Base-by-base conservation (phyloP, 345 rosid genomes). In the Rubroshorea leprosula region DNA sequence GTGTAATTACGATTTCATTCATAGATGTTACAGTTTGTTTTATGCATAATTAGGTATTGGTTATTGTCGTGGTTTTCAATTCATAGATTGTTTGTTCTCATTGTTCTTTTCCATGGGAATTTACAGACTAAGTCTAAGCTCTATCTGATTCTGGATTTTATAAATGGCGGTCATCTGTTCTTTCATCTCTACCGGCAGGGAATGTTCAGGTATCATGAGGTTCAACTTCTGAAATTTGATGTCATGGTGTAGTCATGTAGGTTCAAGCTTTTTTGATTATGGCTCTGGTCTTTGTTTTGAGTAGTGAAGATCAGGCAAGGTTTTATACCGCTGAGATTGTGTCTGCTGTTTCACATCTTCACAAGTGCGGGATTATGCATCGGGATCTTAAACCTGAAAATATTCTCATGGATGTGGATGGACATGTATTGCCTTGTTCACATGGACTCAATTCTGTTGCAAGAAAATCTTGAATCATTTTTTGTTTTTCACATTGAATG, bases 301-400 rank as follows among this genome's bases (percentile, higher is more conserved):
- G 45, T 59, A 85, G 88, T 58, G 88, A 85, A 85, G 88, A 85
- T 69, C 92, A 82, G 68, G 84, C 92, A 19, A 74, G 83, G 78
- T 53, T 80, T 66, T 85, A 82, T 69, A 72, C 86, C 51, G 88
- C 88, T 61, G 88, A 82, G 88, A 82, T 82, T 49, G 86, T 82
- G 14, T 78, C 75, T 67, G 88, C 92, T 69, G 92, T 85, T 74
- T 76, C 86, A 23, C 88, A 80, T 74, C 92, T 85, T 69, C 92
- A 85, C 84, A 71, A 71, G 31, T 65, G 70, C 0, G 86, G 88
- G 55, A 78, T 82, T 23, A 85, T 74, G 68, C 92, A 85, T 63
- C 83, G 88, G 27, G 92, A 82, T 76, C 86, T 85, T 58, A 85
- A 85, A 74, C 92, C 86, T 24, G 92, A 85, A 78, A 85, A 85